Conservation (phyloP, 192 early-diverging fungal genomes). For the Linnemannia zychae region DNA sequence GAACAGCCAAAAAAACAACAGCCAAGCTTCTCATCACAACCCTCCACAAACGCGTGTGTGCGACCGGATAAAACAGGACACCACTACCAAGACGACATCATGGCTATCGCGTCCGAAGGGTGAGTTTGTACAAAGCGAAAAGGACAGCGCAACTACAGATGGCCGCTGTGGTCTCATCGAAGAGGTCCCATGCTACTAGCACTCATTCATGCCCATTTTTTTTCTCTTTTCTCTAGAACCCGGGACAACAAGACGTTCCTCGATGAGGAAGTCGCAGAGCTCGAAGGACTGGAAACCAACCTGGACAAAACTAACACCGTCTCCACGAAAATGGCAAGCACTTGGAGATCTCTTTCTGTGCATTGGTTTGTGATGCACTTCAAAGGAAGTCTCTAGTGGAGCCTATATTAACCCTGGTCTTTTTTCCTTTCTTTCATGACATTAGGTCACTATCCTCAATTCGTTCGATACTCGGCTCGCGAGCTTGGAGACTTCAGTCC, state of each 20-base stretch:
- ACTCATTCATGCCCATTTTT: neutral
- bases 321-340: conserved; percentile 55
- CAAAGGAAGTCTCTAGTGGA: too few species aligned
- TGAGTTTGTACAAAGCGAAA: neutral
- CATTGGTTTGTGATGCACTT: neutral
- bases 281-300: conserved; percentile 44
- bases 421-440: neutral
- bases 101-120: conserved; percentile 6
- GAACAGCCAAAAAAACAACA: neutral
- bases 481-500: conserved; percentile 79
- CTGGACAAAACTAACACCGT: conserved; percentile 57
- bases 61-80: neutral
- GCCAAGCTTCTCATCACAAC: neutral
- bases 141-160: neutral
- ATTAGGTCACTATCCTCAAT: conserved; percentile 75
- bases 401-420: conserved; percentile 1
- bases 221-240: neutral
- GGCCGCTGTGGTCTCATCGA: neutral
- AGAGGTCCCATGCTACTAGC: neutral
- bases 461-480: conserved; percentile 82
- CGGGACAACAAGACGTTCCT: conserved; percentile 55
- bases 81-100: neutral
- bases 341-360: neutral
- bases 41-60: neutral
- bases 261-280: conserved; percentile 59